Evolutionary conservation across 2,329 filamentous ascomycete species (phyloP).

Genomic region (Fusarium mundagurra): DNA sequence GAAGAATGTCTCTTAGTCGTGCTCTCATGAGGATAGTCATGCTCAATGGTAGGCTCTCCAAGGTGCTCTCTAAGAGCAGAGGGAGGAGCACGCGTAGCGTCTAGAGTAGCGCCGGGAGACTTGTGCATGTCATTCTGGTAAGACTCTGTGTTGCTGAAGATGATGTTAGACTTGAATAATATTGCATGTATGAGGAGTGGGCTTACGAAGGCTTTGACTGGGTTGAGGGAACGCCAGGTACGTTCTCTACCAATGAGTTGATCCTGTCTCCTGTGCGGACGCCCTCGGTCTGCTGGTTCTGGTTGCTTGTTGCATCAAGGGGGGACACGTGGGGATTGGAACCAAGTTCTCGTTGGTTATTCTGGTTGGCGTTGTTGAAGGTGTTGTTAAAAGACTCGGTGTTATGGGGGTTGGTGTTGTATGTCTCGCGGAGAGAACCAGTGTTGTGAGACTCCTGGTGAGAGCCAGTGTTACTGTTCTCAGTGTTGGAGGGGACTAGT

Average conservation of each 20-base stretch:
- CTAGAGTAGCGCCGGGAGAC: background rate
- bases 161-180: fast-evolving
- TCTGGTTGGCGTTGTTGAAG: slow-evolving; percentile 5
- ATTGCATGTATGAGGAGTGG: fast-evolving
- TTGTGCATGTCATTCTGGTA: background rate
- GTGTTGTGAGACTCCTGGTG: background rate
- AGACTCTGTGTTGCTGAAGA: background rate
- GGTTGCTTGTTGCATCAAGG: background rate
- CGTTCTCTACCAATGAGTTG: slow-evolving; percentile 21
- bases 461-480: background rate
- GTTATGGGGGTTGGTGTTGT: background rate
- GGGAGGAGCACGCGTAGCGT: slow-evolving; percentile 42
- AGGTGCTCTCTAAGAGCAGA: slow-evolving; percentile 39
- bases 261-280: slow-evolving; percentile 25
- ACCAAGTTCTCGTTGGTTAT: slow-evolving; percentile 1
- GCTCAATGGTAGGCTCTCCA: slow-evolving; percentile 44
- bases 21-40: slow-evolving; percentile 46
- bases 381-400: background rate
- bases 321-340: background rate
- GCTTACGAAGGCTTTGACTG: slow-evolving; percentile 11
- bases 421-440: background rate
- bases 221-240: slow-evolving; percentile 8
- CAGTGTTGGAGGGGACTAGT: slow-evolving; percentile 2
- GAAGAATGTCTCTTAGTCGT: slow-evolving; percentile 42
- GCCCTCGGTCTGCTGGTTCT: slow-evolving; percentile 5